Base-by-base conservation (phyloP, 441 rosid species). In the Aquilaria agallochum region DNA sequence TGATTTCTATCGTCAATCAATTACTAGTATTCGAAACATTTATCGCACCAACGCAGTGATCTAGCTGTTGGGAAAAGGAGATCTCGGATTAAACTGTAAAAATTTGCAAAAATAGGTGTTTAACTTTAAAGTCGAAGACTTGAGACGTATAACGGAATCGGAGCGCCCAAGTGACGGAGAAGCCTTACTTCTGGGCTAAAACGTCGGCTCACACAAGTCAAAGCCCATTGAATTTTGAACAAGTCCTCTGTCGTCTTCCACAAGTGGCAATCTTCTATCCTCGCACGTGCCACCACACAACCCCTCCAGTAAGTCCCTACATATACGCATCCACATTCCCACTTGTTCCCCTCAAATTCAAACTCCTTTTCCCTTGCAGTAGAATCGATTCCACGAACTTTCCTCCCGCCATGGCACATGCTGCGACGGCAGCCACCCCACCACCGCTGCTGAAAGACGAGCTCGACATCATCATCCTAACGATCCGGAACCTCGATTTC, bases 401-500 rank as follows among this genome's bases (percentile, higher is more conserved):
- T 59, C 60, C 50, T 44, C 13, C 63, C 5, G 60, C 59, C 61
- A 89, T 89, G 96, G 87, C 69, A 53, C 83, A 85, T 15, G 86
- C 96, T 56, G 85, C 84, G 12, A 52, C 63, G 31, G 63, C 73
- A 9, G 74, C 84, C 4, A 70, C 57, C 60, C 53, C 73, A 27
- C 63, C 65, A 0, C 83, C 96, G 10, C 58, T 62, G 50, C 68
- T 92, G 80, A 92, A 72, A 63, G 93, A 92, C 69, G 95, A 87
- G 79, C 87, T 92, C 11, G 97, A 92, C 68, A 89, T 92, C 20
- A 92, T 92, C 4, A 92, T 92, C 12, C 98, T 95, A 7, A 92
- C 98, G 0, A 92, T 89, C 64, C 70, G 97, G 30, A 89, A 92
- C 78, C 82, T 92, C n/a, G 98, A 92, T 65, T 92, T 92, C 76